These are phyloP conservation scores for Pelargonium cotyledonis DNA, from an alignment of 441 rosid genomes.

Conservation along the genomic window DNA sequence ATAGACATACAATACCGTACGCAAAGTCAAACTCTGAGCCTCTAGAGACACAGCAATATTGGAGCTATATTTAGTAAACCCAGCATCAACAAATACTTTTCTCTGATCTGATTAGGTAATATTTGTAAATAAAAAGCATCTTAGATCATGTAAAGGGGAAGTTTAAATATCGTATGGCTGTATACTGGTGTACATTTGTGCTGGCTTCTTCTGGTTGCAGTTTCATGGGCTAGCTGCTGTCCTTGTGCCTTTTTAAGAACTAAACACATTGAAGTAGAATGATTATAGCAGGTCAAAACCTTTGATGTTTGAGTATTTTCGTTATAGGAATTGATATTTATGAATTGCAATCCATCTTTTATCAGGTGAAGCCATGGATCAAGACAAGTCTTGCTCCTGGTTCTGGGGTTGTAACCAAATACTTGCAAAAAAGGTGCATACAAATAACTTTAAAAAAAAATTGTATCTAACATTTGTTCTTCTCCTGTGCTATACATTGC, in stretches of 20 bases:
- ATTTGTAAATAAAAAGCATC: not conserved
- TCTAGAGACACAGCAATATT: not conserved
- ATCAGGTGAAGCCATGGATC: constrained; percentile 84
- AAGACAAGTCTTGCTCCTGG: constrained; percentile 98
- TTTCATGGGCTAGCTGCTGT: not conserved
- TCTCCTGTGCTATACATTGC: constrained; percentile 12
- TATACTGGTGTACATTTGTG: not conserved
- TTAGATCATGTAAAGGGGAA: not conserved
- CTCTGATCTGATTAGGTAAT: not conserved
- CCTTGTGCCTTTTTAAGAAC: not conserved
- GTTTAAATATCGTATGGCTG: not conserved
- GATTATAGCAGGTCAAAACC: not conserved
- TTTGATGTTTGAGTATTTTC: not conserved
- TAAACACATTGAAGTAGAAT: not conserved
- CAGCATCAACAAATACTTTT: too few species aligned
- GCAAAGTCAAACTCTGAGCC: not conserved
- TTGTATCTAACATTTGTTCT: not conserved
- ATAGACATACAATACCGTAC: not conserved
- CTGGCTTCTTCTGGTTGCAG: not conserved
- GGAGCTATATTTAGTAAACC: not conserved
- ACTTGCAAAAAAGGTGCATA: constrained; percentile 77
- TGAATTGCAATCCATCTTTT: constrained; percentile 16
- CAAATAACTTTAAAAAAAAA: constrained; percentile 10
- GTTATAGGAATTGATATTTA: constrained; percentile 8
- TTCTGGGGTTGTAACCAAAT: constrained; percentile 88